phyloP scores from a whole-genome alignment of 2,329 filamentous ascomycete species.

The Aureobasidium sp. region DNA sequence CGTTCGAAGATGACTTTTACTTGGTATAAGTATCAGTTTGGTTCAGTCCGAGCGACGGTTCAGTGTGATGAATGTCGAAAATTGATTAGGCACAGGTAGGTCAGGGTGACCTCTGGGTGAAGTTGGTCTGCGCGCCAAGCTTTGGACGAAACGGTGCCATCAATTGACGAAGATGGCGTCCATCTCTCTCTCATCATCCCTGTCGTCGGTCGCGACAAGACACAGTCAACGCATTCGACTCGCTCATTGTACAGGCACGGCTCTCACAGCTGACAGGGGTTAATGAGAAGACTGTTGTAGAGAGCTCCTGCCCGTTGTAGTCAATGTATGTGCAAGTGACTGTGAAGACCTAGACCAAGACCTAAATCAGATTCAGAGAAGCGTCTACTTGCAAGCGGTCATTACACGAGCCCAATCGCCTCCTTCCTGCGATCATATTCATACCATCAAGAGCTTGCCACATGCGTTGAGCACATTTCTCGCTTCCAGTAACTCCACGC shows the following conservation, averaged over 20 bases:
- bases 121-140: neutral
- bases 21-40: neutral
- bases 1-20: neutral
- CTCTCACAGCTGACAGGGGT: neutral
- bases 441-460: neutral
- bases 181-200: conserved; percentile 2
- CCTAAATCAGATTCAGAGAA: conserved; percentile 11
- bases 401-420: neutral
- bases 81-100: neutral
- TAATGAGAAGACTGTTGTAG: neutral
- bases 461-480: conserved; percentile 1
- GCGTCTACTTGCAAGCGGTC: neutral
- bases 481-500: neutral
- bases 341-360: neutral
- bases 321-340: conserved; percentile 7
- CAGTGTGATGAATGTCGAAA: neutral
- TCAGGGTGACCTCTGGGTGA: neutral
- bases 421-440: neutral
- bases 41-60: neutral
- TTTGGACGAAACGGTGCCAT: neutral
- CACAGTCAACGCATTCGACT: neutral
- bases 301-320: neutral
- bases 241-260: neutral
- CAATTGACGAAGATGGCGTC: neutral
- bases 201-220: neutral